Percentiles rank a stretch among this genome's conserved stretches.
Evolutionary conservation across 352 stramenopile genomes (phyloP).

Genomic region (Phytophthora agathidicida): DNA sequence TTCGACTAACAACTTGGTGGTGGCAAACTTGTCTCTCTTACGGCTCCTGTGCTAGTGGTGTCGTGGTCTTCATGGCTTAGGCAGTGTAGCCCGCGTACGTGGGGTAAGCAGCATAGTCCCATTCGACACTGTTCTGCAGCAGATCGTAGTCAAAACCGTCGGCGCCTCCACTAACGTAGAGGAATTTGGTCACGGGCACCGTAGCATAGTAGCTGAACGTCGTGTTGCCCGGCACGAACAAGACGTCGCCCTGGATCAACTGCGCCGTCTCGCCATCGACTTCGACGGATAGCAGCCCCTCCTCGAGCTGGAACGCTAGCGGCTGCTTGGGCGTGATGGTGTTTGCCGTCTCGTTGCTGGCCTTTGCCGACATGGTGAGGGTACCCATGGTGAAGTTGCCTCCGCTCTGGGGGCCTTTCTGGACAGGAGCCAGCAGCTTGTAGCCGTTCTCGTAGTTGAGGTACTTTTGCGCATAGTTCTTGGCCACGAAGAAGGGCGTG

Average conservation of each 20-base stretch:
- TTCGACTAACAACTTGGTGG: too few relatives aligned
- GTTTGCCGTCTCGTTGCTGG: conserved; percentile 46
- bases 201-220: conserved; percentile 57
- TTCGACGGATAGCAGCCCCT: conserved; percentile 52
- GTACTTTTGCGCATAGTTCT: conserved; percentile 65
- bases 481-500: conserved; percentile 61
- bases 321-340: conserved; percentile 50
- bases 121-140: conserved; percentile 49
- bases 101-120: conserved; percentile 54
- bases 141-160: conserved; percentile 56
- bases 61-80: too few relatives aligned
- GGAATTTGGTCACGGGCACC: conserved; percentile 60
- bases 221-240: conserved; percentile 50
- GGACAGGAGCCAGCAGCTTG: conserved; percentile 56
- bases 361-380: conserved; percentile 53
- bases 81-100: conserved; percentile 42
- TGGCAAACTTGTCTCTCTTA: too few relatives aligned
- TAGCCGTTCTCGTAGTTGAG: conserved; percentile 61
- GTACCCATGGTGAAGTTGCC: conserved; percentile 68
- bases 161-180: conserved; percentile 54
- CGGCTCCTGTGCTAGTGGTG: too few relatives aligned
- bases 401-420: conserved; percentile 48
- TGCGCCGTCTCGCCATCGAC: conserved; percentile 39
- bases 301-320: conserved; percentile 56
- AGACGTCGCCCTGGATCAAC: conserved; percentile 58